Evolutionary conservation across 2,329 filamentous ascomycete species (phyloP).

Genomic region (Aureobasidium sp.): DNA sequence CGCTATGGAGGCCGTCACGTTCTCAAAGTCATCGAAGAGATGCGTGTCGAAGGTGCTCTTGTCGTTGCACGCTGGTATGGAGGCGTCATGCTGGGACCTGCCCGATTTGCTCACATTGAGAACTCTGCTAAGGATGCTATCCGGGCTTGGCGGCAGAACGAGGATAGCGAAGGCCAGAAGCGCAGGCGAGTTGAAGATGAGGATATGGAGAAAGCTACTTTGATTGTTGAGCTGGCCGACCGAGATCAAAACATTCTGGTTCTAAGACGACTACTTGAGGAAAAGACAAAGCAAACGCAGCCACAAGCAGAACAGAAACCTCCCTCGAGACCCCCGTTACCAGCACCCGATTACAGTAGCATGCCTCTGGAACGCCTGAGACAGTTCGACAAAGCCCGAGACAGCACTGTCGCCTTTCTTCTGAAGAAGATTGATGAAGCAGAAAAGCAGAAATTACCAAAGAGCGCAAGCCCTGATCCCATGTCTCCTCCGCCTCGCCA

Average conservation of each 20-base stretch:
- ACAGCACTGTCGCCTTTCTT: constrained; percentile 45
- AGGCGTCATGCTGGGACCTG: constrained; percentile 43
- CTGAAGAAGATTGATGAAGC: constrained; percentile 45
- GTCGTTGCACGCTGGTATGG: constrained; percentile 50
- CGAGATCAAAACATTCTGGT: constrained; percentile 41
- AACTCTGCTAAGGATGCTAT: constrained; percentile 41
- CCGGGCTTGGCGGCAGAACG: constrained; percentile 30
- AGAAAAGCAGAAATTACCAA: constrained; percentile 28
- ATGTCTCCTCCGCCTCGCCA: not conserved
- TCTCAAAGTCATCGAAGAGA: constrained; percentile 37
- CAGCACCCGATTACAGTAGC: constrained; percentile 30
- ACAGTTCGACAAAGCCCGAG: constrained; percentile 41
- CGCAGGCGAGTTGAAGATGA: constrained; percentile 31
- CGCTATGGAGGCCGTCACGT: constrained; percentile 42
- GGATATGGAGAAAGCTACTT: constrained; percentile 22
- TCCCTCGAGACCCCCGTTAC: constrained; percentile 18
- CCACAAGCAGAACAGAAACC: constrained; percentile 12
- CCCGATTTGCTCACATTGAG: constrained; percentile 47
- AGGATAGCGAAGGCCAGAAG: constrained; percentile 23
- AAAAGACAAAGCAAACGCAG: constrained; percentile 30
- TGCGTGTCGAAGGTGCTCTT: constrained; percentile 37
- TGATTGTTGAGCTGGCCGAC: constrained; percentile 34
- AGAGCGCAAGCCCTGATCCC: not conserved
- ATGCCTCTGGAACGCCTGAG: constrained; percentile 34
- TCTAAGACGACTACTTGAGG: constrained; percentile 36